Evolutionary conservation across 768 basidiomycete species (phyloP).

Genomic region (Trametes cinnabarina): DNA sequence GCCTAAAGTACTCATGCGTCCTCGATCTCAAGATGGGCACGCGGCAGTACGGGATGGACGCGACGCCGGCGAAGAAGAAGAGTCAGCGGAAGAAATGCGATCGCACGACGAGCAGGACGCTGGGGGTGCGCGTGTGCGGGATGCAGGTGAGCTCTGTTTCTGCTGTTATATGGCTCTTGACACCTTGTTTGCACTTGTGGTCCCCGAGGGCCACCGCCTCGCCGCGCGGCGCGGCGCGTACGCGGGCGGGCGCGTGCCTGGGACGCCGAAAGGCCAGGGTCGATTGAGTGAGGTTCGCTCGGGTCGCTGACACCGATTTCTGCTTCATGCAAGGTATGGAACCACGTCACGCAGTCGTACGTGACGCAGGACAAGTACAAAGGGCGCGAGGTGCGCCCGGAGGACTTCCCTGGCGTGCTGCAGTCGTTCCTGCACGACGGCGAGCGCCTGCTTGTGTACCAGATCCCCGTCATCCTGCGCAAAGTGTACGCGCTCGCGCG

Average conservation of each 20-base stretch:
- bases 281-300: not conserved
- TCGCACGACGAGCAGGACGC: conserved; percentile 83
- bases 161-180: not conserved
- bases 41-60: conserved; percentile 96
- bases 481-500: conserved; percentile 93
- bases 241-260: conserved; percentile 5
- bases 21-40: conserved; percentile 99
- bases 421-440: conserved; percentile 86
- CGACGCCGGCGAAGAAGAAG: conserved; percentile 88
- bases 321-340: conserved; percentile 73
- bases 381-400: conserved; percentile 84
- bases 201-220: not conserved
- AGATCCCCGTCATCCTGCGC: conserved; percentile 87
- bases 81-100: conserved; percentile 99
- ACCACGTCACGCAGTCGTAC: conserved; percentile 79
- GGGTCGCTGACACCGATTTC: conserved; percentile 8
- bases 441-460: conserved; percentile 77
- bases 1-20: conserved; percentile 88
- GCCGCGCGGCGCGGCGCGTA: not conserved
- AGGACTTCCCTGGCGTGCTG: conserved; percentile 81
- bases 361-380: conserved; percentile 94
- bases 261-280: not conserved
- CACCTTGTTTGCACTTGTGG: conserved; percentile 15
- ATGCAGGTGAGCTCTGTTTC: conserved; percentile 80
- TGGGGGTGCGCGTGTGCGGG: conserved; percentile 94